Percentiles rank a stretch among this genome's conserved stretches.
Evolutionary conservation across 2,329 filamentous ascomycete species (phyloP).

Genomic region (Claviceps sorghi): DNA sequence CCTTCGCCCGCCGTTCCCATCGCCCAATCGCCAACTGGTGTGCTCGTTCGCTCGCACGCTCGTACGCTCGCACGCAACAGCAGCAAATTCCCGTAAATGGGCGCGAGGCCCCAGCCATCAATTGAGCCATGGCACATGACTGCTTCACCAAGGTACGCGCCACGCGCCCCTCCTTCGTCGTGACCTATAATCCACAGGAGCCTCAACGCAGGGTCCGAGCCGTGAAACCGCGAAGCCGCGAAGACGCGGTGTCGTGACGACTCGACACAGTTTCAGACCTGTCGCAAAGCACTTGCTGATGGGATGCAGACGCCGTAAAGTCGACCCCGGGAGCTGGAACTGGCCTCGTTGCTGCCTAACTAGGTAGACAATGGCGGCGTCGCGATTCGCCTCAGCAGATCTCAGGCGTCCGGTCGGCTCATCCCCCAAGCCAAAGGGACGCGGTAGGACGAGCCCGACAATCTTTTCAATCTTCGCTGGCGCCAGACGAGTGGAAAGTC

Average conservation of each 20-base stretch:
- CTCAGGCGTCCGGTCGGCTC: constrained; percentile 37
- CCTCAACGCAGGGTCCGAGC: background rate
- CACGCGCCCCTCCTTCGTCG: constrained; percentile 2
- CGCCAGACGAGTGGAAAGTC: background rate
- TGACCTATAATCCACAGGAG: background rate
- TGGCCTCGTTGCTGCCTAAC: constrained; percentile 13
- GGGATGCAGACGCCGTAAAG: constrained; percentile 26
- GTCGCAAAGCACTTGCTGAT: constrained; percentile 5
- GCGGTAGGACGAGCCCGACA: constrained; percentile 28
- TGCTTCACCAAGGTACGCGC: constrained; percentile 28
- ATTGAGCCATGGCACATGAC: constrained; percentile 35
- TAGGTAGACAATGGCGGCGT: constrained; percentile 29
- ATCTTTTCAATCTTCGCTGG: background rate
- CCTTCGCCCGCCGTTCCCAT: background rate
- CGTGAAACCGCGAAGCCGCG: no score
- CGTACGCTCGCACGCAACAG: background rate
- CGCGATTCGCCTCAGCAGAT: constrained; percentile 31
- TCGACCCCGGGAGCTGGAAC: constrained; percentile 21
- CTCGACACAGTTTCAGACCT: background rate
- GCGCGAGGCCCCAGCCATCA: constrained; percentile 25
- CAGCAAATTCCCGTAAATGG: constrained; percentile 22
- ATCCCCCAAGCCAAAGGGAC: constrained; percentile 39
- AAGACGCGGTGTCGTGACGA: no score
- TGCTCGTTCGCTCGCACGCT: background rate
- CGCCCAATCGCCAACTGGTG: background rate